Conservation (phyloP, 129 eudicot species). For the Gnaphalium uliginosum region DNA sequence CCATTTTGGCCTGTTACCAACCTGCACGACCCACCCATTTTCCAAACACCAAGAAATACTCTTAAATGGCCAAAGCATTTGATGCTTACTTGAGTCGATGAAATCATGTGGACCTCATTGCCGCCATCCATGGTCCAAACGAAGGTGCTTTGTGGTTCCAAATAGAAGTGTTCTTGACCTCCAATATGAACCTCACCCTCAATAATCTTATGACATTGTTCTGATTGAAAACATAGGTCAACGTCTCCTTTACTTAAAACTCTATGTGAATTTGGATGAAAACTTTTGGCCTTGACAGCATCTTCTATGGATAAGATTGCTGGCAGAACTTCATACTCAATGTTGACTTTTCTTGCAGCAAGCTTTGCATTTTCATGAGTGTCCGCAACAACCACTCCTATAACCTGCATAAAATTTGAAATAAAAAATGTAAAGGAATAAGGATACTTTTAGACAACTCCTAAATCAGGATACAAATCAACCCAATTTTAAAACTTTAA, state of each 20-base stretch:
- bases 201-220: slow-evolving; percentile 72
- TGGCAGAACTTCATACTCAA: slow-evolving; percentile 82
- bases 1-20: not conserved
- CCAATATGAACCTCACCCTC: slow-evolving; percentile 91
- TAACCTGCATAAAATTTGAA: slow-evolving; percentile 47
- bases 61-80: not conserved
- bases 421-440: not conserved
- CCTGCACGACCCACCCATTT: not conserved
- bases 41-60: not conserved
- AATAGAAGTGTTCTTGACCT: slow-evolving; percentile 96
- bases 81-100: slow-evolving; percentile 86
- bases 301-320: slow-evolving; percentile 86
- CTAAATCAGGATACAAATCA: slow-evolving; percentile 2
- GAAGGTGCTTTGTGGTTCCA: slow-evolving; percentile 81
- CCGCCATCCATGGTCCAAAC: slow-evolving; percentile 95
- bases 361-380: slow-evolving; percentile 90
- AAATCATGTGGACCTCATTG: slow-evolving; percentile 95
- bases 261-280: slow-evolving; percentile 68
- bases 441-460: not conserved
- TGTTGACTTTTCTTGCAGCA: slow-evolving; percentile 77
- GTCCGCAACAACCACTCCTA: slow-evolving; percentile 96
- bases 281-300: slow-evolving; percentile 63
- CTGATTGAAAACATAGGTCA: slow-evolving; percentile 68
- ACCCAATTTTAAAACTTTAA: not conserved
- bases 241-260: slow-evolving; percentile 68